These are phyloP conservation scores for Lasiodiplodia gonubiensis DNA, from an alignment of 2,329 filamentous ascomycete genomes.

Conservation along the genomic window DNA sequence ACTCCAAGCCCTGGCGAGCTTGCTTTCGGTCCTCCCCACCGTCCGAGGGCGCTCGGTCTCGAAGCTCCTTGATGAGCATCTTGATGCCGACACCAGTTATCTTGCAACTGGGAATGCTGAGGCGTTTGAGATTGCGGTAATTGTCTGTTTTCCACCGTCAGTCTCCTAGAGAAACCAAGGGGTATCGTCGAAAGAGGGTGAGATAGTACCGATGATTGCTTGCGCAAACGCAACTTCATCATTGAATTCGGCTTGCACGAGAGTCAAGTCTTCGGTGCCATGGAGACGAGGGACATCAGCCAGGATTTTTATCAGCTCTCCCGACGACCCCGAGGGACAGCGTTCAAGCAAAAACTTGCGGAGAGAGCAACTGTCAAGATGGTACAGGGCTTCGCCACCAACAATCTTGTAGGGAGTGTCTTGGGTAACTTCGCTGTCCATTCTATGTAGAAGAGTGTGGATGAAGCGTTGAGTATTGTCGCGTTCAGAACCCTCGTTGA, in stretches of 20 bases:
- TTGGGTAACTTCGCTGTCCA: not conserved
- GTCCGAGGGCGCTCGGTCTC: not conserved
- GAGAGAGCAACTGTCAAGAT: not conserved
- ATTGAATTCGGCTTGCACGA: not conserved
- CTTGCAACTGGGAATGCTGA: conserved; percentile 19
- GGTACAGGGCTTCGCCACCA: not conserved
- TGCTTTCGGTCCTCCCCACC: not conserved
- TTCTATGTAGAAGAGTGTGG: conserved; percentile 5
- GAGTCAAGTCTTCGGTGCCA: conserved; percentile 8
- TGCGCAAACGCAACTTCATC: conserved; percentile 8
- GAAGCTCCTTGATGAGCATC: conserved; percentile 15
- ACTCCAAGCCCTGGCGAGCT: not conserved
- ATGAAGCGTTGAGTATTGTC: conserved; percentile 7
- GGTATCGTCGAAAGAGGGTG: not conserved
- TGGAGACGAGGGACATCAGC: conserved; percentile 7
- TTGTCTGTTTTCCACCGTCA: not conserved
- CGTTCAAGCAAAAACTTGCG: conserved; percentile 11
- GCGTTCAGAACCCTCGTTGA: conserved; percentile 16
- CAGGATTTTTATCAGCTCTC: not conserved
- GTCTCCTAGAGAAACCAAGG: not conserved
- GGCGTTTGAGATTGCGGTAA: conserved; percentile 4
- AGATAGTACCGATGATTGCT: conserved; percentile 2
- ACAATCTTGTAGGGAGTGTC: not conserved
- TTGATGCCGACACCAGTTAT: conserved; percentile 23
- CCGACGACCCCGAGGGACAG: not conserved